Evolutionary conservation across 192 early-diverging fungal species (phyloP).

Genomic region (Coemansia umbellata): DNA sequence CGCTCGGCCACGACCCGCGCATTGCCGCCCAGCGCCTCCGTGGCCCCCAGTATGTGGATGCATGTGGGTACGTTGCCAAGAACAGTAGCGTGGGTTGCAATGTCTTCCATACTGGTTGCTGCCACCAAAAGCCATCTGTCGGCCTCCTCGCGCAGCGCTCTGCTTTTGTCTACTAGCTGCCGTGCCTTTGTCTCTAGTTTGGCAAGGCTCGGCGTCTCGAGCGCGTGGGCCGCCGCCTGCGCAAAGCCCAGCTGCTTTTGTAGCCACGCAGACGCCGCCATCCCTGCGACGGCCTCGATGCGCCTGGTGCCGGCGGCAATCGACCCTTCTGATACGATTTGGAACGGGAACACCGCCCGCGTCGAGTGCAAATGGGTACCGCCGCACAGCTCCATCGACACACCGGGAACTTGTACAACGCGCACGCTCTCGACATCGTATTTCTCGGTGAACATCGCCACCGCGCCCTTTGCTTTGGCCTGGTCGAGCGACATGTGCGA

Average conservation of each 20-base stretch:
- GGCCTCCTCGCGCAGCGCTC: slow-evolving; percentile 11
- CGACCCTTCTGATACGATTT: slow-evolving; percentile 79
- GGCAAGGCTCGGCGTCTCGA: slow-evolving; percentile 60
- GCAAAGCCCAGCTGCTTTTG: slow-evolving; percentile 65
- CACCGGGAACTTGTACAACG: slow-evolving; percentile 78
- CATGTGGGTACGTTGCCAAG: slow-evolving; percentile 18
- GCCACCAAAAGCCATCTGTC: slow-evolving; percentile 30
- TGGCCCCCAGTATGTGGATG: slow-evolving; percentile 20
- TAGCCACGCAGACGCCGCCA: slow-evolving; percentile 68
- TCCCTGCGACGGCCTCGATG: slow-evolving; percentile 90
- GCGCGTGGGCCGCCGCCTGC: slow-evolving; percentile 54
- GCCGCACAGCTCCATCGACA: slow-evolving; percentile 93
- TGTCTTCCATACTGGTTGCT: slow-evolving; percentile 12
- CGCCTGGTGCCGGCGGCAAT: slow-evolving; percentile 96
- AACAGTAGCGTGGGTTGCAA: slow-evolving; percentile 24
- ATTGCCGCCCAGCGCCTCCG: not conserved
- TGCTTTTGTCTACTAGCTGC: slow-evolving; percentile 11
- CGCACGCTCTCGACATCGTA: slow-evolving; percentile 90
- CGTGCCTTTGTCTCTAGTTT: slow-evolving; percentile 55
- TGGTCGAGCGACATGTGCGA: slow-evolving; percentile 75
- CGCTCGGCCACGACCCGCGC: slow-evolving; percentile 29
- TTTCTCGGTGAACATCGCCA: slow-evolving; percentile 93
- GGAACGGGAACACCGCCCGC: slow-evolving; percentile 80
- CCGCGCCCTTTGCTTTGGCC: slow-evolving; percentile 81
- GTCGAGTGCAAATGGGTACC: slow-evolving; percentile 92